Evolutionary conservation across 306 rosid species (phyloP).

Genomic region (Ochetophila trinervis): DNA sequence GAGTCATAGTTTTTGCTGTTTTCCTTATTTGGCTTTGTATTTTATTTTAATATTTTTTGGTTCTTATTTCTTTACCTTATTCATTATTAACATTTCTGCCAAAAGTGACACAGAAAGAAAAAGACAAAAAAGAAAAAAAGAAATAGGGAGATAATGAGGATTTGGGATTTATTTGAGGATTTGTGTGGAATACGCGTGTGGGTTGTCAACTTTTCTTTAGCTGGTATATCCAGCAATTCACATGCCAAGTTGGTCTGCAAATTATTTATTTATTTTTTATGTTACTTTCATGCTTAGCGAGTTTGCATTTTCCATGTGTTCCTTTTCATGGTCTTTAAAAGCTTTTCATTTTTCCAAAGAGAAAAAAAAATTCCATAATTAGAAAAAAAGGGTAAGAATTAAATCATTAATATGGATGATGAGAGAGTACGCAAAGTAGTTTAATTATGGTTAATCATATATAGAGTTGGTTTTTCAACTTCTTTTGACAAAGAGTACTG

Average conservation of each 20-base stretch:
- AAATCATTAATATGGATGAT: conserved; percentile 4
- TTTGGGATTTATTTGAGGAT: not conserved
- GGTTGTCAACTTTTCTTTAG: conserved; percentile 29
- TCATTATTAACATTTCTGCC: no score
- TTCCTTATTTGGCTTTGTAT: no score
- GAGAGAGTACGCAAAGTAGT: not conserved
- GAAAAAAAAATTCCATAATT: no score
- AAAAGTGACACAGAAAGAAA: not conserved
- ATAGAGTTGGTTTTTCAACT: not conserved
- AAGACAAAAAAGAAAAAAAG: not conserved
- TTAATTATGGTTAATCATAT: not conserved
- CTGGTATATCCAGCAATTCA: conserved; percentile 27
- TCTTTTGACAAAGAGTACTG: not conserved
- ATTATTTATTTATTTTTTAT: conserved; percentile 24
- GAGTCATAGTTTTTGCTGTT: no score
- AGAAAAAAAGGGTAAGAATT: conserved; percentile 15
- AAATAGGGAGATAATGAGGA: not conserved
- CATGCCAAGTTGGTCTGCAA: conserved; percentile 36
- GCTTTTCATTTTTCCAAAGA: conserved; percentile 7
- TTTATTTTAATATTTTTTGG: not conserved
- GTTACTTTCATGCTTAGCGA: conserved; percentile 25
- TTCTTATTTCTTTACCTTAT: no score
- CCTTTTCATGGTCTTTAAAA: conserved; percentile 8
- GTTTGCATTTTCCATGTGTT: conserved; percentile 17
- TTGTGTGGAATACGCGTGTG: conserved; percentile 35